Percentiles rank a stretch among this genome's conserved stretches.
Conservation (phyloP, 1,139 yeast genomes). For the Scheffersomyces parashehatae region DNA sequence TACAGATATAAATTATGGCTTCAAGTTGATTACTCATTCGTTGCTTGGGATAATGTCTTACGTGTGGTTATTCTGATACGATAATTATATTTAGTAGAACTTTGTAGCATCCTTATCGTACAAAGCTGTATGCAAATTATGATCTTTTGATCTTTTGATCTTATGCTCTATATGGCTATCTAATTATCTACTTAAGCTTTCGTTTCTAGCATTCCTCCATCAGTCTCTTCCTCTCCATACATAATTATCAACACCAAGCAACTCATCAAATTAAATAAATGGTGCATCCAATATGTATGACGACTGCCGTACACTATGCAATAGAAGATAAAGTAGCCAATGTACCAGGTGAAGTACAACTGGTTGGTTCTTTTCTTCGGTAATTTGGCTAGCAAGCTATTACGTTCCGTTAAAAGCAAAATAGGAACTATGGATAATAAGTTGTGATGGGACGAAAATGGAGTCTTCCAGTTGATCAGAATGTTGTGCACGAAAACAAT, state of each 20-base stretch:
- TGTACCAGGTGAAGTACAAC: conserved; percentile 9
- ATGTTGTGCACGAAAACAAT: conserved; percentile 72
- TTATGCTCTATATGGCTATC: too few species aligned
- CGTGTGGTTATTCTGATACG: too few species aligned
- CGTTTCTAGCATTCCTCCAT: not conserved
- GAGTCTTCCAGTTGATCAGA: conserved; percentile 69
- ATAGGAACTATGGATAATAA: conserved; percentile 67
- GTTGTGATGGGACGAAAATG: conserved; percentile 77
- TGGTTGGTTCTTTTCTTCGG: conserved; percentile 6
- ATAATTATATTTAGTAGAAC: too few species aligned
- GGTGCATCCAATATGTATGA: conserved; percentile 71
- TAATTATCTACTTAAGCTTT: too few species aligned
- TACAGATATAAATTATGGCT: too few species aligned
- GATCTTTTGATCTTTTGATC: too few species aligned
- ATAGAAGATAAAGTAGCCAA: conserved; percentile 51
- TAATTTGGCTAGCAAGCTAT: conserved; percentile 22
- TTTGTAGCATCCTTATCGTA: too few species aligned
- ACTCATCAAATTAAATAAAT: conserved; percentile 57
- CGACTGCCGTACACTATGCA: conserved; percentile 64
- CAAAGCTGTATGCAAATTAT: too few species aligned
- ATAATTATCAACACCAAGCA: conserved; percentile 37
- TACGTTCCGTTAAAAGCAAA: conserved; percentile 49
- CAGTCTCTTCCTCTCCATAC: conserved; percentile 7
- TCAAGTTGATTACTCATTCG: too few species aligned
- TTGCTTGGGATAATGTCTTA: not conserved